A percentile compares a stretch with the other conserved stretches of the same genome.
Conservation (phyloP, 177 flowering plant species). For the Vitis hybrid region DNA sequence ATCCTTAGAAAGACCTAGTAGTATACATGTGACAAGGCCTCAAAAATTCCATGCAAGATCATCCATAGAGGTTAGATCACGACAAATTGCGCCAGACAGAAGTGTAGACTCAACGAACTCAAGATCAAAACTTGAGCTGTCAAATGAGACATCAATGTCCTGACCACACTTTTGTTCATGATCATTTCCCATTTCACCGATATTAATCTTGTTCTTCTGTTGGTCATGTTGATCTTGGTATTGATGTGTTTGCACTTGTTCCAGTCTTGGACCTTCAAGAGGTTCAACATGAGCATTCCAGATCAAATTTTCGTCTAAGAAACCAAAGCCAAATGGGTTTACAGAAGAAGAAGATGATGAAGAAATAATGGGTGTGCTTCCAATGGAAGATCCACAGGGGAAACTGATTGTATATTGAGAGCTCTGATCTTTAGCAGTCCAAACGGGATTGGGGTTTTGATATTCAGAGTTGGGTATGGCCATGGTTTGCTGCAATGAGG, state of each 20-base stretch:
- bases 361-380: slow-evolving; percentile 12
- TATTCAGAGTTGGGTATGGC: no score
- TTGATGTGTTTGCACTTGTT: slow-evolving; percentile 7
- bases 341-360: slow-evolving; percentile 14
- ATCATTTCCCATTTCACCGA: slow-evolving; percentile 13
- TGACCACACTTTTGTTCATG: neutral
- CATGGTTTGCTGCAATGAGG: no score
- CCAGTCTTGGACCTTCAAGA: slow-evolving; percentile 14
- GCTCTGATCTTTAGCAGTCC: no score
- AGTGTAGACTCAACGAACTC: slow-evolving; percentile 46
- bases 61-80: slow-evolving; percentile 27
- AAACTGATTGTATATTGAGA: neutral
- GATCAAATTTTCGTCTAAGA: slow-evolving; percentile 24
- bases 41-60: slow-evolving; percentile 47
- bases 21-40: neutral
- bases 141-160: slow-evolving; percentile 21
- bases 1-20: no score
- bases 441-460: slow-evolving; percentile 17
- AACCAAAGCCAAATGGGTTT: slow-evolving; percentile 20
- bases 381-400: slow-evolving; percentile 3
- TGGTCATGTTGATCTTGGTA: slow-evolving; percentile 5
- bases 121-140: slow-evolving; percentile 30
- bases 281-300: slow-evolving; percentile 19
- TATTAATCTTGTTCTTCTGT: slow-evolving; percentile 1
- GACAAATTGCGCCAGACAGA: slow-evolving; percentile 36